A percentile compares a stretch with the other conserved stretches of the same genome.
Conservation (phyloP, 257 asterid genomes). For the Rhazya stricta region DNA sequence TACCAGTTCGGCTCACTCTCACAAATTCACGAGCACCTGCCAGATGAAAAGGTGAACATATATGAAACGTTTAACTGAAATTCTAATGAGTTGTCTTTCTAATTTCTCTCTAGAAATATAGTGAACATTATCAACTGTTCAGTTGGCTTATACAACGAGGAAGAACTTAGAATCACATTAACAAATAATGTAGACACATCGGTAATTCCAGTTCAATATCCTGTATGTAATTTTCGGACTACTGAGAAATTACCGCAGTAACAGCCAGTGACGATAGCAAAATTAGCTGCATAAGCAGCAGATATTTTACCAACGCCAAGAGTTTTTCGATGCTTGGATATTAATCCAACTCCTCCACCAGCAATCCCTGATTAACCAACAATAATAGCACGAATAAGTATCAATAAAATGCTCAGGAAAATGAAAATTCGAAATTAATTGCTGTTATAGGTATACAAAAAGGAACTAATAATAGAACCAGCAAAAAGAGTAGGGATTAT, state of each 20-base stretch:
- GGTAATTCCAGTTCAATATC: background rate
- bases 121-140: background rate
- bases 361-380: conserved; percentile 49
- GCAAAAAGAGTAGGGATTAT: conserved; percentile 74
- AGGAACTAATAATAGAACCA: conserved; percentile 29
- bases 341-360: conserved; percentile 74
- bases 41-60: conserved; percentile 21
- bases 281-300: conserved; percentile 79
- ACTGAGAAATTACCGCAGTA: conserved; percentile 60
- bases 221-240: background rate
- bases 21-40: conserved; percentile 91
- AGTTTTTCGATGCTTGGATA: conserved; percentile 69
- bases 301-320: conserved; percentile 55
- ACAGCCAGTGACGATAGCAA: conserved; percentile 75
- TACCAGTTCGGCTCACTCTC: conserved; percentile 71
- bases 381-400: background rate
- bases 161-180: background rate
- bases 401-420: background rate
- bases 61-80: background rate
- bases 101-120: background rate
- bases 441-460: background rate
- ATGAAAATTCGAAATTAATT: background rate
- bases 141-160: background rate
- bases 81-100: background rate
- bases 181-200: background rate